Percentiles rank a stretch among this genome's conserved stretches.
phyloP scores from a whole-genome alignment of 768 basidiomycete genomes.

The Melanogaster broomeanus region DNA sequence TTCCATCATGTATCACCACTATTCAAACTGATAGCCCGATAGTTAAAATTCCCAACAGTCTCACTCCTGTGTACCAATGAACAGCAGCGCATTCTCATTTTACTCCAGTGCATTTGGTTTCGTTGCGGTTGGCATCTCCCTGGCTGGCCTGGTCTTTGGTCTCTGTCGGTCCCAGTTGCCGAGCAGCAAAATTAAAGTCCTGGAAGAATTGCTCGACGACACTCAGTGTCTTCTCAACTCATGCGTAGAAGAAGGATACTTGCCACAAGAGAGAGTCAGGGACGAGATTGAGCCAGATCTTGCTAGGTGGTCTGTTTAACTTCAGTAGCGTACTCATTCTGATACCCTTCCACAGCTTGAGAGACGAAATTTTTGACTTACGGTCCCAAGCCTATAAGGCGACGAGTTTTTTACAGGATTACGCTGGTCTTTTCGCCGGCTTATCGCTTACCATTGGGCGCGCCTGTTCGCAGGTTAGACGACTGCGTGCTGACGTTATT shows the following conservation, averaged over 20 bases:
- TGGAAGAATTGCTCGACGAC: neutral
- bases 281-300: too few relatives aligned
- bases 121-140: neutral
- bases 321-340: too few relatives aligned
- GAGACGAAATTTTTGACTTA: neutral
- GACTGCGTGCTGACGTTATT: neutral
- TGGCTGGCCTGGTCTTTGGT: too few relatives aligned
- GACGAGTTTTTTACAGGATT: neutral
- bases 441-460: neutral
- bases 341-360: neutral
- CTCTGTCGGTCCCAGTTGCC: too few relatives aligned
- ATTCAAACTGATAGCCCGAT: too few relatives aligned
- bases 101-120: constrained; percentile 1
- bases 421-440: neutral
- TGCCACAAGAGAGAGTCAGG: neutral
- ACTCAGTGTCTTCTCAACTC: neutral
- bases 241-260: neutral
- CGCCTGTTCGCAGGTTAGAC: neutral
- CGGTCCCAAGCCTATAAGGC: neutral
- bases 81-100: too few relatives aligned
- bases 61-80: too few relatives aligned
- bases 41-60: neutral
- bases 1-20: too few relatives aligned
- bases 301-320: too few relatives aligned
- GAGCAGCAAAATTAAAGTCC: constrained; percentile 1